A percentile compares a stretch with the other conserved stretches of the same genome.
phyloP scores from a whole-genome alignment of 495 filamentous ascomycete species.

The Annulohypoxylon stygium region DNA sequence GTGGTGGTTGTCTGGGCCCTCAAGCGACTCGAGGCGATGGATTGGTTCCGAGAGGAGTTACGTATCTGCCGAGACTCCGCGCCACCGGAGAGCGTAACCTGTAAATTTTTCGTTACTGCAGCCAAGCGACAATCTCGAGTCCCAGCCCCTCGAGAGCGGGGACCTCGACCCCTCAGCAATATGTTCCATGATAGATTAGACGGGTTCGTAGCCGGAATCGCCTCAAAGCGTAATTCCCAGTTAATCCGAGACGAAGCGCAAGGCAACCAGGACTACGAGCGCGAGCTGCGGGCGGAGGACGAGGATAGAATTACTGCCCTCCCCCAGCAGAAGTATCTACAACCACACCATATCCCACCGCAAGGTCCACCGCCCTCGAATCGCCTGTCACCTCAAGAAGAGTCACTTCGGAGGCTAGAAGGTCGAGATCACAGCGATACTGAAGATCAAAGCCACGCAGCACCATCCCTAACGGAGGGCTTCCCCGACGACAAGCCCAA shows the following conservation, averaged over 20 bases:
- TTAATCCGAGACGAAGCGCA: constrained; percentile 83
- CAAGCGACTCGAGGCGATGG: constrained; percentile 90
- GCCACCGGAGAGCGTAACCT: constrained; percentile 84
- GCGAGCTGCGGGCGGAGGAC: constrained; percentile 84
- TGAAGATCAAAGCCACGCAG: constrained; percentile 33
- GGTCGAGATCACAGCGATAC: constrained; percentile 51
- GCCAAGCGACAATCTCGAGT: constrained; percentile 67
- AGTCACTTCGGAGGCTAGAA: constrained; percentile 60
- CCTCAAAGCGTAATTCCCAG: constrained; percentile 83
- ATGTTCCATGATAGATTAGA: constrained; percentile 86
- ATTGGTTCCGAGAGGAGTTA: constrained; percentile 97
- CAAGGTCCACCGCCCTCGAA: constrained; percentile 58
- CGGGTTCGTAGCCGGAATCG: constrained; percentile 82
- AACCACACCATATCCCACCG: constrained; percentile 62
- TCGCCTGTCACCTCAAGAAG: constrained; percentile 54
- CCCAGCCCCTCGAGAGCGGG: constrained; percentile 59
- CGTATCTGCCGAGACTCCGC: constrained; percentile 88
- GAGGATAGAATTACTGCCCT: constrained; percentile 86
- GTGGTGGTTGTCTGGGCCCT: constrained; percentile 93
- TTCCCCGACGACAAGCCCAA: constrained; percentile 53
- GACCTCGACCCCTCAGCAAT: constrained; percentile 72
- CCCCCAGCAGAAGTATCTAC: constrained; percentile 71
- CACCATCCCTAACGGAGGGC: constrained; percentile 28
- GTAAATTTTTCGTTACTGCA: constrained; percentile 92
- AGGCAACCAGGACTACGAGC: constrained; percentile 81